Conservation (phyloP, 306 rosid species). For the Heteromeles arbutifolia region DNA sequence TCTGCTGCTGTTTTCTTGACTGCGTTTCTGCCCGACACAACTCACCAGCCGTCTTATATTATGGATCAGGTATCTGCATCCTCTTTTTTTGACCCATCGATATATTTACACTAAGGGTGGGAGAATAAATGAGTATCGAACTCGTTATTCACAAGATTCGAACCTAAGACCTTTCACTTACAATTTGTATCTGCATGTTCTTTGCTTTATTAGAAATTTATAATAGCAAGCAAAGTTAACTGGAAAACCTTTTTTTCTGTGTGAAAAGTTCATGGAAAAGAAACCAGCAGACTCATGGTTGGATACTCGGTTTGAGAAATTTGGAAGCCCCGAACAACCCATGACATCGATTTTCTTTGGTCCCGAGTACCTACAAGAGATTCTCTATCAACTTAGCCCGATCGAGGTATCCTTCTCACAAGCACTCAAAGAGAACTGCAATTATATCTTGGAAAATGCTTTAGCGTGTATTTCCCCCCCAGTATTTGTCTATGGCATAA, state of each 20-base stretch:
- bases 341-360: slow-evolving; percentile 31
- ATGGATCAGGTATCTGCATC: slow-evolving; percentile 37
- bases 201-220: not conserved
- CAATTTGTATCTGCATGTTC: not conserved
- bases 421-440: not conserved
- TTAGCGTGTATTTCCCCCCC: too few species aligned
- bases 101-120: too few species aligned
- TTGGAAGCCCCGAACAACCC: slow-evolving; percentile 23
- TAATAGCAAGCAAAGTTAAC: not conserved
- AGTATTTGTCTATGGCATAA: too few species aligned
- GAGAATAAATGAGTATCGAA: too few species aligned
- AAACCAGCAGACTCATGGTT: slow-evolving; percentile 19
- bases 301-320: slow-evolving; percentile 26
- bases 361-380: slow-evolving; percentile 16
- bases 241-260: not conserved
- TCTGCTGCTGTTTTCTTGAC: slow-evolving; percentile 52
- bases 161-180: too few species aligned
- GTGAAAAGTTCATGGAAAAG: slow-evolving; percentile 18
- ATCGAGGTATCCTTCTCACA: slow-evolving; percentile 32
- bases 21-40: slow-evolving; percentile 51
- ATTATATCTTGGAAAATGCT: not conserved
- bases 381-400: slow-evolving; percentile 48
- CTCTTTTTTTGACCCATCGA: not conserved
- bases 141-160: too few species aligned
- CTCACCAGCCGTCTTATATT: slow-evolving; percentile 42